phyloP scores from a whole-genome alignment of 2,329 filamentous ascomycete species.

The Hypomyces rosellus region DNA sequence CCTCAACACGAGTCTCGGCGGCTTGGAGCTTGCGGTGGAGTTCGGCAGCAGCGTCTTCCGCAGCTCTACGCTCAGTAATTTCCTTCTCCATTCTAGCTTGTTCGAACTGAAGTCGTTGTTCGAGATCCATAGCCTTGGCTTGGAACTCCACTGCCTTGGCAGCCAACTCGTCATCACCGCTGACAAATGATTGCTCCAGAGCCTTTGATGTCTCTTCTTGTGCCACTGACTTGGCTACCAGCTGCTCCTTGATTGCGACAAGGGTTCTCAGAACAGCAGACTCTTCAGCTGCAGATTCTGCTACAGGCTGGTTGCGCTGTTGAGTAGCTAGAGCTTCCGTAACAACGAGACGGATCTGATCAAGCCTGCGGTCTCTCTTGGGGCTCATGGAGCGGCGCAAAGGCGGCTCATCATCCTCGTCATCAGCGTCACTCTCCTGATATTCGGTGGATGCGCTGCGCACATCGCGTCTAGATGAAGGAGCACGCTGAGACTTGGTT shows the following conservation, averaged over 20 bases:
- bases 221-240: conserved; percentile 17
- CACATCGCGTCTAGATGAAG: conserved; percentile 51
- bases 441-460: conserved; percentile 65
- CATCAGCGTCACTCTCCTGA: conserved; percentile 84
- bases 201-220: conserved; percentile 35
- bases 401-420: conserved; percentile 73
- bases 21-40: conserved; percentile 48
- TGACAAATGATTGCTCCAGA: conserved; percentile 53
- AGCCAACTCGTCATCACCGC: conserved; percentile 45
- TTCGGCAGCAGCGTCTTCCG: conserved; percentile 49
- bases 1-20: conserved; percentile 53
- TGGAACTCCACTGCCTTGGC: conserved; percentile 54
- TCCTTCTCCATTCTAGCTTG: conserved; percentile 45
- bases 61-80: conserved; percentile 40
- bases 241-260: conserved; percentile 52
- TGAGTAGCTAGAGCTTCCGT: conserved; percentile 65
- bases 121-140: conserved; percentile 52
- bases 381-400: conserved; percentile 69
- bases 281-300: conserved; percentile 30
- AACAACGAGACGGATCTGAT: conserved; percentile 70
- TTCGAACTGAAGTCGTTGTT: conserved; percentile 47
- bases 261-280: conserved; percentile 60
- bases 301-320: conserved; percentile 34
- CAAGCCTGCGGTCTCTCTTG: conserved; percentile 68
- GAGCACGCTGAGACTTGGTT: conserved; percentile 47